Evolutionary conservation across 495 filamentous ascomycete species (phyloP), one percentile per base, ranked within the genome.

Genomic region (Talaromyces liani): DNA sequence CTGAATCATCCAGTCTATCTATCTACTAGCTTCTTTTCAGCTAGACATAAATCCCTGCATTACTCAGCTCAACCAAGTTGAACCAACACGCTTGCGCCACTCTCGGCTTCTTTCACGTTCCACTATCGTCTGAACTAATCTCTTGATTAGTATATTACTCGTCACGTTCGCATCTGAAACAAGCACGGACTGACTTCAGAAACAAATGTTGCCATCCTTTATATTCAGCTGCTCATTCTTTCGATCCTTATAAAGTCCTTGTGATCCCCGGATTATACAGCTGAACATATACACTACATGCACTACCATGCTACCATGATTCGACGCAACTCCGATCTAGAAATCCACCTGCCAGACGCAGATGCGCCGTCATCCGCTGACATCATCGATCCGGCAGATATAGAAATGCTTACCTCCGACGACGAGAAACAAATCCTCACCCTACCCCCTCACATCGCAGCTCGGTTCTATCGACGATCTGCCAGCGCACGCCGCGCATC

Each of bases 361-460:
- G 73, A 68, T n/a, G 66, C 75, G 34, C 62, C 74, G 56, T 68
- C 69, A 55, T 69, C 72, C 12, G 66, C 72, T 1, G 72, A 72
- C 34, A 60, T 59, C 31, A 39, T 73, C 29, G 31, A 68, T 49
- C 69, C 60, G 53, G 68, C 72, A 56, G 78, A 80, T 64, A 67
- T 80, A 66, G 77, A 79, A 66, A 80, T 80, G 78, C 64, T 79
- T 58, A 80, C 78, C 12, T 80, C 78, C 10, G 78, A 79, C 51
- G 74, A 79, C 29, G 72, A 72, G 57, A 64, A 70, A 25, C 67
- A 72, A 45, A 69, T 82, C 54, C 74, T 85, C 39, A 84, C 85
- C 51, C 87, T 91, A 18, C 92, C 92, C 39, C 84, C 91, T 27
- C 89, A 90, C 68, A 90, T 97, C 68, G 91, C 91, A 65, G 90